Evolutionary conservation across 148 eudicot species (phyloP), one percentile per base, ranked within the genome.

Genomic region (Nepenthes gracilis): DNA sequence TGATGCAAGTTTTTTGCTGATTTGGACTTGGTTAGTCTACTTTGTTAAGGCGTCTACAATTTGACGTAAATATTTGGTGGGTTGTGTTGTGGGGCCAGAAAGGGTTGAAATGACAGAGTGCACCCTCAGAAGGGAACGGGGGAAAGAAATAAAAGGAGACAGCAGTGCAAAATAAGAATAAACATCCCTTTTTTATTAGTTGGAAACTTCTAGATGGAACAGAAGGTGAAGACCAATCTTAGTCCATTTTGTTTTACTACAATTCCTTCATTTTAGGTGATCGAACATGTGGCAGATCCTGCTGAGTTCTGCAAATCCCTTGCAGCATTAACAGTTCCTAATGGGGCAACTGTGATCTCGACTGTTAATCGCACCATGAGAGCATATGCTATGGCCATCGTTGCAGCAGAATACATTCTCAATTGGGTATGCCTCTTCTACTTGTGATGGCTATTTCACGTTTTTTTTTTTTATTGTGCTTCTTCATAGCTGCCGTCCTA

Each of bases 221-320:
- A 40, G 6, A 40, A 8, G 45, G 8, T 4, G 8, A 8, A 40
- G 45, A 40, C 4, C 4, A 40, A 8, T 40, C 6, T 40, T 4
- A 49, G 53, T 49, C 13, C 48, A 49, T 0, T 49, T 49, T 49
- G 10, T 49, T 49, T 10, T 49, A 1, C 53, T 49, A 3, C 11
- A n/a, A 49, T 49, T 11, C 2, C 11, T 5, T 49, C 10, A 2
- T 60, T 40, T 64, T 43, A 92, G 98, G 96, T 92, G 59, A 82
- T 92, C 71, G 98, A 92, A 76, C 98, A 92, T 60, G 98, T 92
- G 38, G 93, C 90, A 54, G 77, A 92, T 72, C 96, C 97, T 66
- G 74, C 88, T 59, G 94, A 83, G 34, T 92, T 92, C 74, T 88
- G 97, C 82, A 88, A 80, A 70, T 92, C 98, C 54, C 69, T 92